Evolutionary conservation across 257 asterid species (phyloP).

Genomic region (Solanum ahanhuiri): DNA sequence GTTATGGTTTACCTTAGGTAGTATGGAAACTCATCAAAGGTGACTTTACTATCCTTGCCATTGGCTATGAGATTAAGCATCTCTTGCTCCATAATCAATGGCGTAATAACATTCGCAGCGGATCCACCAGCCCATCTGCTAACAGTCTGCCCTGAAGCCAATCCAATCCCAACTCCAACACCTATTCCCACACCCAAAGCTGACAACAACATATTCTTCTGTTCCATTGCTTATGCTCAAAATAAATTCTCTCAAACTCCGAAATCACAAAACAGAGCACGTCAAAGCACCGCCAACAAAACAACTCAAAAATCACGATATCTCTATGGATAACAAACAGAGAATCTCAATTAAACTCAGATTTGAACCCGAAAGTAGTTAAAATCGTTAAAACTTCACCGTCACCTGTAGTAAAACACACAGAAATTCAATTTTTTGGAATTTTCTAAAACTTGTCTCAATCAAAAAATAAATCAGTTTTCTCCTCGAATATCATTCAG

Average conservation of each 20-base stretch:
- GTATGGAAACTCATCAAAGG: conserved; percentile 70
- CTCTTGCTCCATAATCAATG: conserved; percentile 55
- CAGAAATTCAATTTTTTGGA: background rate
- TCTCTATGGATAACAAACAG: background rate
- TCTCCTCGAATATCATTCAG: background rate
- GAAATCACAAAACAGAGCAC: background rate
- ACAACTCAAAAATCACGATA: background rate
- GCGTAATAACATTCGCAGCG: conserved; percentile 19
- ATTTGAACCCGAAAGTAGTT: background rate
- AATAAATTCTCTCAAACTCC: background rate
- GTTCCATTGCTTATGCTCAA: conserved; percentile 34
- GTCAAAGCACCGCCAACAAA: background rate
- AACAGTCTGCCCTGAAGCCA: conserved; percentile 61
- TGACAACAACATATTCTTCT: conserved; percentile 62
- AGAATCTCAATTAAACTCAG: background rate
- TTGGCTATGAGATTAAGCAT: conserved; percentile 42
- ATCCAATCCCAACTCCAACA: conserved; percentile 66
- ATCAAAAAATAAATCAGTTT: background rate
- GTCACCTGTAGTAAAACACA: background rate
- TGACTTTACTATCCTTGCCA: conserved; percentile 47
- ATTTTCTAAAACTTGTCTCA: background rate
- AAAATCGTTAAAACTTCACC: background rate
- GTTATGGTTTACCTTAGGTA: conserved; percentile 36
- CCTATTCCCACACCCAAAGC: conserved; percentile 73
- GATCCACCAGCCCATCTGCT: conserved; percentile 33